Evolutionary conservation across 495 filamentous ascomycete genomes (phyloP), one percentile per base, ranked within the genome.

Genomic region (Trichoderma asperelloides): DNA sequence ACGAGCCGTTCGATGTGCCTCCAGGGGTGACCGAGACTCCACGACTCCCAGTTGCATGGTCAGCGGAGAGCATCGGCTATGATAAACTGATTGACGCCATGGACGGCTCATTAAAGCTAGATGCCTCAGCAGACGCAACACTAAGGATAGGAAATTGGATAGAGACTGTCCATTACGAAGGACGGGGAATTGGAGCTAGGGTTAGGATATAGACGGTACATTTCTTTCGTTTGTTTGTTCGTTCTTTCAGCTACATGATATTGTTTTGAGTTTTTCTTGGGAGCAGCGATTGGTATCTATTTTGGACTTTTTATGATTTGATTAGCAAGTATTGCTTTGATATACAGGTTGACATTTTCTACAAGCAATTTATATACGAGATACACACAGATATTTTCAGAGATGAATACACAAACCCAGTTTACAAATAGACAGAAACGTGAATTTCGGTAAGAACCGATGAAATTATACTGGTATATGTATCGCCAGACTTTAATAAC

Each of bases 61-160:
- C 84, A 55, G 65, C 94, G 1, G 88, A 84, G 16, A 87, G 88
- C 13, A 86, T 96, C 49, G 95, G 94, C 2, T 96, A 94, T 74
- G 89, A 91, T 28, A 88, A 87, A 41, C 77, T 98, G 37, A 86
- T 81, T 70, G 86, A 86, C 71, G 93, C 95, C n/a, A 74, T 98
- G n/a, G 92, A 93, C 13, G 92, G 93, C 0, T 79, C 77, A 33
- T 74, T 97, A 70, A 88, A 88, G 74, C 73, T 98, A 68, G 89
- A 92, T 76, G 89, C 92, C n/a, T 79, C 81, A 67, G 95, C 92
- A 8, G 79, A 83, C 40, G 87, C 93, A 18, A 85, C 84, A 33
- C 78, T 97, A 25, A 81, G 83, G 71, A 74, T 97, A 65, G 88
- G 87, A n/a, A 75, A 83, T 70, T 97, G 91, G 85, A 81, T 71